A percentile compares a stretch with the other conserved stretches of the same genome.
Conservation (phyloP, 768 basidiomycete genomes). For the Heimioporus sp. region DNA sequence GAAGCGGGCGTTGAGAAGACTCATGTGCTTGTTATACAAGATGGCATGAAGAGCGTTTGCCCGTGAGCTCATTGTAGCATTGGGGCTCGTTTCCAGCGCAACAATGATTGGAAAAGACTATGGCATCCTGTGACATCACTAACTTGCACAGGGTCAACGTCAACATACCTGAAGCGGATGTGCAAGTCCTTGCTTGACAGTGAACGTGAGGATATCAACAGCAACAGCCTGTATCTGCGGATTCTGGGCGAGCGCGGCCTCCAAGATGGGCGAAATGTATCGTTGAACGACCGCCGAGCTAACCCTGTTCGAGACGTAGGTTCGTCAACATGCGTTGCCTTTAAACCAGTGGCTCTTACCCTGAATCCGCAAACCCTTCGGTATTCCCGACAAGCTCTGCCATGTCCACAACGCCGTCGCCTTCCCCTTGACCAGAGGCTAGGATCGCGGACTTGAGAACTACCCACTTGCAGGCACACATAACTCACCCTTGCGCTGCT, state of each 20-base stretch:
- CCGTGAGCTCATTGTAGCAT: constrained; percentile 56
- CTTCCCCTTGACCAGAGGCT: constrained; percentile 23
- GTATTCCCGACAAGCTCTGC: constrained; percentile 94
- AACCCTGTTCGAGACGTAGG: constrained; percentile 51
- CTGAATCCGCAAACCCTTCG: constrained; percentile 94
- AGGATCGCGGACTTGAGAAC: neutral
- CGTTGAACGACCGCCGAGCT: constrained; percentile 94
- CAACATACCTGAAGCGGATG: constrained; percentile 84
- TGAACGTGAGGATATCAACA: constrained; percentile 89
- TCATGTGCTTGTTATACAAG: constrained; percentile 86
- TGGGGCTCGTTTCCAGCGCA: constrained; percentile 86
- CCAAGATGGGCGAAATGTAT: constrained; percentile 78
- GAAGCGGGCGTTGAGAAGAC: constrained; percentile 84
- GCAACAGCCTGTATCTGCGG: constrained; percentile 75
- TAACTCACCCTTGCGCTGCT: constrained; percentile 61
- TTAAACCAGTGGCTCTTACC: constrained; percentile 51
- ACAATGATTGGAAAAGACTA: constrained; percentile 91
- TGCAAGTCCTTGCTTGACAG: constrained; percentile 91
- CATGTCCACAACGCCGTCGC: constrained; percentile 68
- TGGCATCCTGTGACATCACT: neutral
- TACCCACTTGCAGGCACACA: neutral
- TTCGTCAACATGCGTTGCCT: neutral
- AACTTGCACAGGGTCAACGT: neutral
- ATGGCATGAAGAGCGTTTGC: constrained; percentile 80
- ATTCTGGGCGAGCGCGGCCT: constrained; percentile 73